Percentiles rank a stretch among this genome's conserved stretches.
Conservation (phyloP, 495 filamentous ascomycete genomes). For the Lasiosphaeriaceae sp. region DNA sequence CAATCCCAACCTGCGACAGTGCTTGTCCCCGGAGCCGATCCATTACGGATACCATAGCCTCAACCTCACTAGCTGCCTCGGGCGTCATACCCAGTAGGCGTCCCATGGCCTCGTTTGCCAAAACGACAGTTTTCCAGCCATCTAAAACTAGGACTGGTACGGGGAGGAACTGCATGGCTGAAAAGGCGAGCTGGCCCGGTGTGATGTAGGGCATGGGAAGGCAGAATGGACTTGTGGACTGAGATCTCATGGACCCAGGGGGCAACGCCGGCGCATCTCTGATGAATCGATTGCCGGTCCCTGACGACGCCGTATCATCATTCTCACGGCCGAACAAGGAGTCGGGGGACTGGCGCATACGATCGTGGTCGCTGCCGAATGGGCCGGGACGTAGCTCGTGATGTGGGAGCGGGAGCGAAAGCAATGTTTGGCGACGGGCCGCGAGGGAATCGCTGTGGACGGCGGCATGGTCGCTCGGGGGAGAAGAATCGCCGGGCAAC, state of each 20-base stretch:
- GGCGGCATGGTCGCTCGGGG: conserved; percentile 2
- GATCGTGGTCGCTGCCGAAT: neutral
- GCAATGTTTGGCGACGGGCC: neutral
- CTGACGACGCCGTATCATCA: neutral
- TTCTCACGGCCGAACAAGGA: neutral
- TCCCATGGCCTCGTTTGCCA: conserved; percentile 71
- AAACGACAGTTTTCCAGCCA: conserved; percentile 57
- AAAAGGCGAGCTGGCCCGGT: conserved; percentile 51
- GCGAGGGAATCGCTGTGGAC: neutral
- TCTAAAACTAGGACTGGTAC: conserved; percentile 62
- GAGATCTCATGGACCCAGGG: conserved; percentile 7
- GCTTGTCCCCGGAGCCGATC: conserved; percentile 53
- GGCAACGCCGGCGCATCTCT: conserved; percentile 2
- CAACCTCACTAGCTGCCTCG: conserved; percentile 26
- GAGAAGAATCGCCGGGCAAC: conserved; percentile 5
- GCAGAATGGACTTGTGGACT: conserved; percentile 33
- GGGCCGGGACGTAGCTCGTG: neutral
- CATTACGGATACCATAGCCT: conserved; percentile 26
- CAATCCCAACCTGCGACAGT: conserved; percentile 57
- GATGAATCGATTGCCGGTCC: conserved; percentile 2
- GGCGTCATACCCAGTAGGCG: conserved; percentile 51
- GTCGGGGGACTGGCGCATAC: neutral
- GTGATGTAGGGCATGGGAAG: conserved; percentile 35
- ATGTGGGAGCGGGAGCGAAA: neutral
- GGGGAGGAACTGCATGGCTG: conserved; percentile 64